These are phyloP conservation scores for Pugionium dolabratum DNA, from an alignment of 345 rosid species.

Conservation along the genomic window DNA sequence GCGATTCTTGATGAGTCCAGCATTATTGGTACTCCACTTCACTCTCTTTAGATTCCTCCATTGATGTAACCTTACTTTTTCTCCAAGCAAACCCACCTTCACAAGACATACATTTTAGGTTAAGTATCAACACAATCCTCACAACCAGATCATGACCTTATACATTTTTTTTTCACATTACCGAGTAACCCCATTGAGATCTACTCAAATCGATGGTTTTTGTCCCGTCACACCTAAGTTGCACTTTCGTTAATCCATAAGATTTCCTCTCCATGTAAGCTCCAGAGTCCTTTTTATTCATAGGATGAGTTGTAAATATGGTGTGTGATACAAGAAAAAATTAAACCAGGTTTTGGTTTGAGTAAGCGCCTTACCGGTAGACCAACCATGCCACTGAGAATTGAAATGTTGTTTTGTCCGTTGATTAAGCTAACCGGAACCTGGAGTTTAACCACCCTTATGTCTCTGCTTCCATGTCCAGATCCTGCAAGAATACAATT, in stretches of 20 bases:
- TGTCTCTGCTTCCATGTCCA: constrained; percentile 67
- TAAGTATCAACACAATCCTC: constrained; percentile 7
- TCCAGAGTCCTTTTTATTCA: constrained; percentile 71
- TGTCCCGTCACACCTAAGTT: constrained; percentile 41
- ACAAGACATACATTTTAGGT: constrained; percentile 3
- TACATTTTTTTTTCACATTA: constrained; percentile 7
- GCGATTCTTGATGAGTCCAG: constrained; percentile 37
- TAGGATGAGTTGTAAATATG: background rate
- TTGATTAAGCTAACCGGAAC: constrained; percentile 42
- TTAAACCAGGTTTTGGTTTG: constrained; percentile 12
- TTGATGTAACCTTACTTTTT: constrained; percentile 51
- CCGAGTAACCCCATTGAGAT: constrained; percentile 83
- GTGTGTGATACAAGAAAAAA: background rate
- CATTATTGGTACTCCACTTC: constrained; percentile 49
- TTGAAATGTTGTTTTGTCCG: constrained; percentile 67
- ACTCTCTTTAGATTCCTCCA: constrained; percentile 43
- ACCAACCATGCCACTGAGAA: constrained; percentile 87
- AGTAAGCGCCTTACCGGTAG: constrained; percentile 57
- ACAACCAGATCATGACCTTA: background rate
- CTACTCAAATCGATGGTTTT: constrained; percentile 46
- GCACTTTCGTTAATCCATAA: constrained; percentile 55
- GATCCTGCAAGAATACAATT: constrained; percentile 46
- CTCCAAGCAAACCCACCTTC: constrained; percentile 74
- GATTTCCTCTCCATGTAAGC: constrained; percentile 62
- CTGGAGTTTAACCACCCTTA: constrained; percentile 51